Evolutionary conservation across 2,329 filamentous ascomycete species (phyloP), one percentile per base, ranked within the genome.

Genomic region (Botrytis porri): DNA sequence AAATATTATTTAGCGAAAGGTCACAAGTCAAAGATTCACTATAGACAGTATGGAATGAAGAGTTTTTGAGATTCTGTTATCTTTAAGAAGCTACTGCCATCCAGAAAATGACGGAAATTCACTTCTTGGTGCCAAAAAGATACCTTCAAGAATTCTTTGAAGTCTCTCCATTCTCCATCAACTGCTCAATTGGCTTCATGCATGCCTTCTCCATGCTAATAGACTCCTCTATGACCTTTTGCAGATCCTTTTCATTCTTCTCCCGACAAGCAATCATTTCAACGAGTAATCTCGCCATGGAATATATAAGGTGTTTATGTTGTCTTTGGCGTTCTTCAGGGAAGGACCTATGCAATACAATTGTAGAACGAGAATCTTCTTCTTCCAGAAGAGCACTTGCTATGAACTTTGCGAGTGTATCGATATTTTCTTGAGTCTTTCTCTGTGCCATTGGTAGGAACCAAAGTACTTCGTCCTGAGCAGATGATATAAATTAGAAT

Each of bases 241-340:
- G 2, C 5, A 54, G 0, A 3, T 54, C 12, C 25, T 29, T 29
- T 29, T 54, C 25, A 29, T 5, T 12, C 25, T 29, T 5, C 14
- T 0, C 14, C 6, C 51, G 5, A 3, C 4, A 6, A 29, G 5
- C 32, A 37, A 16, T 37, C 57, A 61, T 5, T 61, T 25, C 7
- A 37, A 25, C 20, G 7, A 25, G 22, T 7, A 8, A 0, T 37
- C 2, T 1, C 35, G 6, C 2, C 20, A 61, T 7, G 1, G 20
- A 22, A 10, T 14, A 4, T 10, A 14, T 3, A 35, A 22, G 22
- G 4, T 35, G 10, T 10, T 25, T 14, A 37, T 6, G 1, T 25
- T 61, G 1, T 37, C 22, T 9, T 61, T 25, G 32, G 2, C 20
- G 4, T 32, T 61, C 20, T 25, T 1, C 8, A 32, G 32, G 0